phyloP scores from a whole-genome alignment of 208 protist genomes.

The Acanthamoeba castellanii region DNA sequence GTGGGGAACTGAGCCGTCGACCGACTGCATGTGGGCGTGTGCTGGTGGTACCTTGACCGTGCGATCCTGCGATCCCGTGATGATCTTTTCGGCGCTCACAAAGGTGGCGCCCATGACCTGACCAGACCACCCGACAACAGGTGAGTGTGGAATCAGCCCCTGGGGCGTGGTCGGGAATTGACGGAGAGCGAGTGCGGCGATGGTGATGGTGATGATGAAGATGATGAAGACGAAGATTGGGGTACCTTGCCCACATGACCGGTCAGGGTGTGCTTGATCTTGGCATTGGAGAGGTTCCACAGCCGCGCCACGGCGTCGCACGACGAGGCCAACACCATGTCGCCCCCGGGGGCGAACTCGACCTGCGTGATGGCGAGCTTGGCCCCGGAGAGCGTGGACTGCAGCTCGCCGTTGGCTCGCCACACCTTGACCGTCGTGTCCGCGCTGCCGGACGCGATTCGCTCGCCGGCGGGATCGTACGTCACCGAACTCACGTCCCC shows the following conservation, averaged over 20 bases:
- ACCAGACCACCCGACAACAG: neutral
- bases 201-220: neutral
- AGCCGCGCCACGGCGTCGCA: constrained; percentile 40
- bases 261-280: constrained; percentile 42
- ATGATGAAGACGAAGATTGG: too few species aligned
- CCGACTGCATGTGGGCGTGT: too few species aligned
- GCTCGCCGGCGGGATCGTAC: neutral
- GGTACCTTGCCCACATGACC: constrained; percentile 52
- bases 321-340: constrained; percentile 26
- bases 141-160: too few species aligned
- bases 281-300: neutral
- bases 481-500: constrained; percentile 34
- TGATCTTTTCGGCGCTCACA: neutral
- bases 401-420: neutral
- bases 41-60: constrained; percentile 15
- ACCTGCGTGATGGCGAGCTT: constrained; percentile 42
- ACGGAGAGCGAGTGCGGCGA: neutral
- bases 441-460: constrained; percentile 1
- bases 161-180: too few species aligned
- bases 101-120: constrained; percentile 17
- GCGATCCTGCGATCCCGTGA: constrained; percentile 50
- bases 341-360: neutral
- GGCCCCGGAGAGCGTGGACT: constrained; percentile 12
- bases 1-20: too few species aligned
- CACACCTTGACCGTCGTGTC: constrained; percentile 57